Evolutionary conservation across 2,329 filamentous ascomycete species (phyloP), one percentile per base, ranked within the genome.

Genomic region (Ilyonectria destructans): DNA sequence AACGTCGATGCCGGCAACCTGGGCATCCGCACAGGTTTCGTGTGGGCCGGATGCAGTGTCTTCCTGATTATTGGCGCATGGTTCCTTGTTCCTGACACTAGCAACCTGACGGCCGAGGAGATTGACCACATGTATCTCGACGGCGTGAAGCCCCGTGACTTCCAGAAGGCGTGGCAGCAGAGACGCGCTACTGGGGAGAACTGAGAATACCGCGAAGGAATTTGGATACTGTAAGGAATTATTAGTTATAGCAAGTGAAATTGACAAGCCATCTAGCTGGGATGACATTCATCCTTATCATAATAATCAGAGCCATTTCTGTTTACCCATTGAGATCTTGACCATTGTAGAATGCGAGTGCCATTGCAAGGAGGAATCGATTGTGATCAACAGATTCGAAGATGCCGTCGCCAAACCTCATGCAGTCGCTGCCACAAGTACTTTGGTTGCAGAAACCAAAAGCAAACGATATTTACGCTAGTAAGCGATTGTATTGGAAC

Each of bases 31-130:
- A 65, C 57, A 19, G 62, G 57, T 10, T 65, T 65, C 23, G 57
- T 65, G 13, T 65, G 62, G 62, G 62, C 62, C 1, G 62, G 57
- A 45, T 57, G 52, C 33, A 65, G 57, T 19, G 51, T 60, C 2
- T 37, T 65, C 3, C 51, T 65, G 7, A 43, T 60, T 8, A 9
- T 56, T 9, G 62, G 62, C 13, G 62, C 57, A 2, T 65, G 62
- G 62, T n/a, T 29, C 23, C 49, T 65, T 19, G 57, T 65, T 9
- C 62, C 62, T 17, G 62, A 65, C 12, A 60, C 62, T 2, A 60
- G 57, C 2, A 65, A 65, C 31, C 43, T 65, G 7, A 65, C 62
- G n/a, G 62, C 57, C 6, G 62, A 65, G 49, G 62, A 65, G 31
- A 65, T 65, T 45, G 62, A 65, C 49, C 57, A 60, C 31, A 23